A percentile compares a stretch with the other conserved stretches of the same genome.
Evolutionary conservation across 805 yeast species (phyloP).

Genomic region (Torulaspora franciscae): DNA sequence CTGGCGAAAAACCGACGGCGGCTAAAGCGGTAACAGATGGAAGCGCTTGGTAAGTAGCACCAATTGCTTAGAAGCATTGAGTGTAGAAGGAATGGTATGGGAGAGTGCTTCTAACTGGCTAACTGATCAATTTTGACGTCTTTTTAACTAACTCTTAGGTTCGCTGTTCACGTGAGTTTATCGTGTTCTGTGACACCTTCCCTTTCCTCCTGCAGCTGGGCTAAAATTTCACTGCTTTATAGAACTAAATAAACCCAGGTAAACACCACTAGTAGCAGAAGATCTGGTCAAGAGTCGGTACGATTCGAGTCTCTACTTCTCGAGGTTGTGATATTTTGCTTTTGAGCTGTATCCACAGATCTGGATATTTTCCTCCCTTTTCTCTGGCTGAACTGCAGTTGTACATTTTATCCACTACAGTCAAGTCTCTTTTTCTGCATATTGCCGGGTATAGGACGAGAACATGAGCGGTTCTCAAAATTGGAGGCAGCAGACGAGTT

Average conservation of each 20-base stretch:
- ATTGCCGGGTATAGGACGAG: background rate
- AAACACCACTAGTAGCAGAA: background rate
- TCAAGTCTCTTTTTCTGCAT: background rate
- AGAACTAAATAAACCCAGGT: slow-evolving; percentile 1
- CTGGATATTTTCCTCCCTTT: background rate
- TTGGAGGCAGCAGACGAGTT: slow-evolving; percentile 16
- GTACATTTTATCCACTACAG: background rate
- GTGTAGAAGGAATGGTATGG: no score
- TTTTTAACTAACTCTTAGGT: background rate
- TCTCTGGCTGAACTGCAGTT: background rate
- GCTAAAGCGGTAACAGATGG: background rate
- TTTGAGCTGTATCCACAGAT: background rate
- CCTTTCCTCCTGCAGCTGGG: background rate
- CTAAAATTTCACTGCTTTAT: background rate
- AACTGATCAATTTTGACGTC: background rate
- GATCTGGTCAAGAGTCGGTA: background rate
- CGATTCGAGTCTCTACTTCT: background rate
- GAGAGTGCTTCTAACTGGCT: no score
- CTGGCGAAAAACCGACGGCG: background rate
- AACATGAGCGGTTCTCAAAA: slow-evolving; percentile 12
- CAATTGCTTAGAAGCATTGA: background rate
- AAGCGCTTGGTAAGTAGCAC: no score
- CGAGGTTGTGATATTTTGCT: background rate
- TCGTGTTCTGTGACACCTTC: background rate
- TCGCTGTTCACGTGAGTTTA: background rate